Base-by-base conservation (phyloP, 352 stramenopile genomes). In the Phytopythium vexans region DNA sequence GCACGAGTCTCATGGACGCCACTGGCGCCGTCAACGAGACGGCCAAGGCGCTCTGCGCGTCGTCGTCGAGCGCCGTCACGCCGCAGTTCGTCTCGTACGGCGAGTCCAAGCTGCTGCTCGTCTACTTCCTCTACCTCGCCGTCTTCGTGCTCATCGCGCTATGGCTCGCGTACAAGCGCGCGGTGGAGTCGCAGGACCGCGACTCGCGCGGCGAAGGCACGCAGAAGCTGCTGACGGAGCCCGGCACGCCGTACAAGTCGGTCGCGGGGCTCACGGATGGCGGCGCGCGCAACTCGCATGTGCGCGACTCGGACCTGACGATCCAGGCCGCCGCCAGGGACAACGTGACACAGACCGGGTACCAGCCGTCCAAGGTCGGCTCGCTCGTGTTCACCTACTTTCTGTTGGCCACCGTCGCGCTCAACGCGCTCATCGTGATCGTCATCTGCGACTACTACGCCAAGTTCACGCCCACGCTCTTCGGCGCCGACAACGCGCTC, bases 371-470 rank as follows among this genome's bases (percentile, higher is more conserved):
- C 16, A 12, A 43, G 4, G 15, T 50, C 21, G 68, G 68, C 8
- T 38, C 36, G 14, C n/a, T 39, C 32, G 57, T 76, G 4, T 64
- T 73, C 27, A 15, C 21, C 0, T 73, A 70, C 43, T 67, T 73
- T 15, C 31, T 73, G 10, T 8, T 54, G 9, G 48, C 39, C 7
- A 71, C 42, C 6, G 8, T 66, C 1, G 33, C 60, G 10, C 54
- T 74, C 9, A 57, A 73, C 15, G 53, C 61, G 4, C 38, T 73
- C 8, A 12, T 76, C n/a, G 16, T 76, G 10, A 41, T 73, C 27
- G 12, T 76, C 31, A 70, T 76, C 15, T 62, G 54, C 44, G 68
- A 76, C 54, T 73, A 70, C 54, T 73, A 76, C 40, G 56, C 49
- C 8, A 61, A 58, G 32, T 76, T 71, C 37, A 52, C 45, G 0